A percentile compares a stretch with the other conserved stretches of the same genome.
Conservation (phyloP, 306 rosid genomes). For the Dalbergia cultrata region DNA sequence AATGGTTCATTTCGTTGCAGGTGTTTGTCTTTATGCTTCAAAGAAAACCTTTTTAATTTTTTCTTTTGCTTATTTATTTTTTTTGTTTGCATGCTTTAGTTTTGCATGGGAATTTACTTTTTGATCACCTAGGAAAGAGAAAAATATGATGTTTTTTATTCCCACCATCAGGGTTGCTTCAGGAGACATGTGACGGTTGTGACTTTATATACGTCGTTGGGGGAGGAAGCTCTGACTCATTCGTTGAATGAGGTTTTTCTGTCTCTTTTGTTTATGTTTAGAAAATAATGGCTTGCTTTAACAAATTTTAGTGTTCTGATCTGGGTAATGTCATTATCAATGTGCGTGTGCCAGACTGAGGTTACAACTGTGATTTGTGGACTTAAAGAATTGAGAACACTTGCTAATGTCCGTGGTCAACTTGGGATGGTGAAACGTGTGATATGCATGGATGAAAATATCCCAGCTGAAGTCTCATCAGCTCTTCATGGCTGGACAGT, state of each 20-base stretch:
- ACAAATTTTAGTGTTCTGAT: too few relatives aligned
- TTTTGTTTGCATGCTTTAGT: not conserved
- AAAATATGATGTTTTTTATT: not conserved
- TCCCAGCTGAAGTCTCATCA: conserved; percentile 62
- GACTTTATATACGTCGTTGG: conserved; percentile 91
- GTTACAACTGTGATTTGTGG: conserved; percentile 92
- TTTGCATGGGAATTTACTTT: not conserved
- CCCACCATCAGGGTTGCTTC: conserved; percentile 76
- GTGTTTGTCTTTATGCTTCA: conserved; percentile 51
- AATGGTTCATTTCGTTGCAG: conserved; percentile 97
- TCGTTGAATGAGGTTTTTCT: conserved; percentile 87
- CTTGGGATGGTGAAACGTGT: conserved; percentile 80
- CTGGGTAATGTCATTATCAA: too few relatives aligned
- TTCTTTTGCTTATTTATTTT: not conserved
- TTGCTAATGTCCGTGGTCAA: conserved; percentile 72
- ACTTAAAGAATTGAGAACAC: conserved; percentile 82
- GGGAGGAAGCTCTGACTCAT: conserved; percentile 93
- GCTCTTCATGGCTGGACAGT: conserved; percentile 70
- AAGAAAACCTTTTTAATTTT: not conserved
- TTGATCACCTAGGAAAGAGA: not conserved
- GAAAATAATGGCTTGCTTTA: not conserved
- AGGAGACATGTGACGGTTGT: conserved; percentile 94
- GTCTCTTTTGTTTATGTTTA: conserved; percentile 32
- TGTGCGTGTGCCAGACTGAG: conserved; percentile 73
- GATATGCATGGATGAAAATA: conserved; percentile 80